phyloP scores from a whole-genome alignment of 2,329 filamentous ascomycete genomes.

The Aspergillus sp. region DNA sequence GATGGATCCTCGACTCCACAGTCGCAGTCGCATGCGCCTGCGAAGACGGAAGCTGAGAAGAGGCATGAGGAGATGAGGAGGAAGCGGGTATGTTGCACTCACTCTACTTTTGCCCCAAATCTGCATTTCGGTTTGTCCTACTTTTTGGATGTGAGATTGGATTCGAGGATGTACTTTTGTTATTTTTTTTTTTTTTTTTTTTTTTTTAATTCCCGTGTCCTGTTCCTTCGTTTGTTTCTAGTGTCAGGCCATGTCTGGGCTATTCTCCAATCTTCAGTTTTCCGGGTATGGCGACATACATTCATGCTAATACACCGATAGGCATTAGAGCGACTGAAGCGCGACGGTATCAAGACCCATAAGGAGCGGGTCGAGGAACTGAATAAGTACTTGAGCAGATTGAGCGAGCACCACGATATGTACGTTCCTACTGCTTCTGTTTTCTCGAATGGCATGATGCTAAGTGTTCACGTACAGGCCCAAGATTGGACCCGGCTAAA shows the following conservation, averaged over 20 bases:
- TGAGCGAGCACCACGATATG: conserved; percentile 99
- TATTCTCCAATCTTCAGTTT: not conserved
- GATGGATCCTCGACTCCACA: not conserved
- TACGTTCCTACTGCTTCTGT: conserved; percentile 30
- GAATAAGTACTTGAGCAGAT: conserved; percentile 85
- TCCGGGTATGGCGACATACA: not conserved
- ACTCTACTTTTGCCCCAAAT: not conserved
- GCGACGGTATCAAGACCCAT: conserved; percentile 90
- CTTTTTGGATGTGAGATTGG: not conserved
- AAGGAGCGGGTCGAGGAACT: conserved; percentile 95
- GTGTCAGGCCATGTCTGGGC: not conserved
- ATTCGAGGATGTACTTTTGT: not conserved
- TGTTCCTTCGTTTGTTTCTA: not conserved
- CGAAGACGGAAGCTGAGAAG: conserved; percentile 82
- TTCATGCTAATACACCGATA: conserved; percentile 36
- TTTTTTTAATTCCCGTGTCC: not conserved
- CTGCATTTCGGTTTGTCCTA: not conserved
- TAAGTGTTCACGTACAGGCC: conserved; percentile 27
- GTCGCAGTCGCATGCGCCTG: conserved; percentile 19
- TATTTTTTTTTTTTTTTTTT: not conserved
- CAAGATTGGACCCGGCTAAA: conserved; percentile 43
- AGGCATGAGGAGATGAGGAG: conserved; percentile 76
- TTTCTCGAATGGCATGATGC: not conserved
- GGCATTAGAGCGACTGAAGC: conserved; percentile 78
- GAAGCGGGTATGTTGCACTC: conserved; percentile 65